Conservation (phyloP, 352 stramenopile species). For the Pythium diclinum region DNA sequence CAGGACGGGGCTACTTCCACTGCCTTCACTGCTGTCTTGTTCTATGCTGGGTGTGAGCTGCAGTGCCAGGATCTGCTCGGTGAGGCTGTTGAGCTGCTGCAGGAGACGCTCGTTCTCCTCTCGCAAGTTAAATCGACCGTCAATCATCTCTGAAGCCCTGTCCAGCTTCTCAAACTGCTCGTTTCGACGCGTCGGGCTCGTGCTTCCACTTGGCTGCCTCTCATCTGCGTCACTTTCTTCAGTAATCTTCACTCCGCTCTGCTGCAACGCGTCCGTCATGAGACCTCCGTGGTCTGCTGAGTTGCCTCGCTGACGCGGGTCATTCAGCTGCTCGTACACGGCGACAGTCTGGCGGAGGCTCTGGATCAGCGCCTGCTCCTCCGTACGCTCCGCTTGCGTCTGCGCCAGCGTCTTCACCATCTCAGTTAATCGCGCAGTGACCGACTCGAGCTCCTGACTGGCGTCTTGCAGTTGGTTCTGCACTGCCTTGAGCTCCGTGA, state of each 20-base stretch:
- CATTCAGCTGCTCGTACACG: constrained; percentile 58
- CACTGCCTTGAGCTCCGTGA: constrained; percentile 48
- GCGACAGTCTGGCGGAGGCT: constrained; percentile 57
- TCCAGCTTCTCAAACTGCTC: constrained; percentile 20
- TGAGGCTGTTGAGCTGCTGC: constrained; percentile 37
- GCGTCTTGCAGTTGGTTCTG: constrained; percentile 36
- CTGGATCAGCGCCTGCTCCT: constrained; percentile 56
- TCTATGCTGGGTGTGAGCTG: background rate
- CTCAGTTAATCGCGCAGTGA: constrained; percentile 29
- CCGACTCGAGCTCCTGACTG: constrained; percentile 33
- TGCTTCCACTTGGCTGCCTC: background rate
- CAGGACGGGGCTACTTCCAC: background rate
- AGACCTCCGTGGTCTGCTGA: constrained; percentile 7
- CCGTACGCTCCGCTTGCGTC: constrained; percentile 33
- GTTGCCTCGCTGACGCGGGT: constrained; percentile 27
- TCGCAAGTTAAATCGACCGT: constrained; percentile 32
- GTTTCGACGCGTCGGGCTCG: constrained; percentile 7
- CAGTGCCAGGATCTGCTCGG: constrained; percentile 40
- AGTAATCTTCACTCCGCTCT: constrained; percentile 6
- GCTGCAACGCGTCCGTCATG: constrained; percentile 5
- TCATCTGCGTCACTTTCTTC: background rate
- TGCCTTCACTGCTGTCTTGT: background rate
- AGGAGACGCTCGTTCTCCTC: constrained; percentile 53
- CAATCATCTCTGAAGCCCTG: constrained; percentile 28
- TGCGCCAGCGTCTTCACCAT: constrained; percentile 30